A percentile compares a stretch with the other conserved stretches of the same genome.
phyloP scores from a whole-genome alignment of 306 rosid genomes.

The Quercus suber region DNA sequence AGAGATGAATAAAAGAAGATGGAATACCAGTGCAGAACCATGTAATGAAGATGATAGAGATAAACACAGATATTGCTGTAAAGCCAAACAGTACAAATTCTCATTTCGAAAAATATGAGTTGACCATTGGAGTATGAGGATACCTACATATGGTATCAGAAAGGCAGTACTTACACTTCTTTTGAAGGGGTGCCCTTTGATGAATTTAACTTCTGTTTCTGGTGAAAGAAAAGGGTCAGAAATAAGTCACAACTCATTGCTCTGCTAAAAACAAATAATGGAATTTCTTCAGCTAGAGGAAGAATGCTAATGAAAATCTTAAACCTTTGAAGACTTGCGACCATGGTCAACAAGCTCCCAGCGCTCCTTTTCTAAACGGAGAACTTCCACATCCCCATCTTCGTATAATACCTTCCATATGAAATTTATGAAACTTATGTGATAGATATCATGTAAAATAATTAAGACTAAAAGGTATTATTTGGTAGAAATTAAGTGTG shows the following conservation, averaged over 20 bases:
- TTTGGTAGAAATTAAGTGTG: not conserved
- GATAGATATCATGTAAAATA: slow-evolving; percentile 12
- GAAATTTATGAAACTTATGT: slow-evolving; percentile 20
- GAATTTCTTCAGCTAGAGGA: slow-evolving; percentile 17
- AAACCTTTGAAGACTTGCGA: slow-evolving; percentile 52
- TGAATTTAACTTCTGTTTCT: slow-evolving; percentile 63
- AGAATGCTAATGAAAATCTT: slow-evolving; percentile 13
- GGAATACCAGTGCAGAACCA: slow-evolving; percentile 8
- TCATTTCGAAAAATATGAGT: not conserved
- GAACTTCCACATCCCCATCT: slow-evolving; percentile 68
- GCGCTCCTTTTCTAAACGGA: slow-evolving; percentile 52
- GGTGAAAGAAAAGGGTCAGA: slow-evolving; percentile 32
- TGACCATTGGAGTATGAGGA: not conserved
- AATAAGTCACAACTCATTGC: slow-evolving; percentile 13
- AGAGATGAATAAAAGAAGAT: slow-evolving; percentile 26
- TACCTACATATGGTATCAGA: slow-evolving; percentile 1
- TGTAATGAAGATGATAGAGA: slow-evolving; percentile 15
- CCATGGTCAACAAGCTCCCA: slow-evolving; percentile 55
- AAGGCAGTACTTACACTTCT: slow-evolving; percentile 54
- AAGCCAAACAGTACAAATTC: slow-evolving; percentile 11
- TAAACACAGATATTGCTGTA: not conserved
- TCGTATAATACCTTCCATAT: slow-evolving; percentile 64
- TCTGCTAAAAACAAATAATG: slow-evolving; percentile 20
- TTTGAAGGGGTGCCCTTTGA: slow-evolving; percentile 44
- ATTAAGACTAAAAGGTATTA: not conserved